Base-by-base conservation (phyloP, 2,329 filamentous ascomycete genomes). In the Malbranchea cinnamomea region DNA sequence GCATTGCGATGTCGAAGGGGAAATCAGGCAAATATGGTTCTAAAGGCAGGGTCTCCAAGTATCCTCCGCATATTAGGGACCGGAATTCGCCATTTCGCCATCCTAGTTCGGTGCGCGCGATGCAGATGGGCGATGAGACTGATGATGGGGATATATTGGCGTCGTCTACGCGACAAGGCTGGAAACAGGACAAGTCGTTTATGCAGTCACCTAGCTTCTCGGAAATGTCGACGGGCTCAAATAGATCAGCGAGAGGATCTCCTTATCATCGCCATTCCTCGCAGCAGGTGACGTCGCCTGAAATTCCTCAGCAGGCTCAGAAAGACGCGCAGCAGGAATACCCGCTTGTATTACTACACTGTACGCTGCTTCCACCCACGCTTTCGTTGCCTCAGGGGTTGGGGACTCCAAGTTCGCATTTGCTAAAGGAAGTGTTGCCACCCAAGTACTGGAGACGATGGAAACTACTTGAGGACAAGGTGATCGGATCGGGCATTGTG, bases 281-380 rank as follows among this genome's bases (percentile, higher is more conserved):
- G 1, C 46, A 42, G 18, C 15, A 28, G 17, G 30, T 28, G 22
- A 31, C 37, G 14, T 26, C 33, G n/a, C 29, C 20, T 8, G 15
- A 24, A 22, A 19, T 34, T 6, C 24, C 25, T n/a, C 11, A 23
- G 8, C 14, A 26, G 14, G 26, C 27, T 16, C 22, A 35, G 11
- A 13, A 26, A 8, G 11, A 10, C 19, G 17, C 10, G 2, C 53
- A 52, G 36, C 57, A 55, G 30, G 63, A 68, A 36, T 62, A 62
- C 34, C 71, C 71, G 0, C 56, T 76, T 3, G 67, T 76, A 2
- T 48, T 76, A 29, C 51, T 76, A 3, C 71, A 76, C 43, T 65
- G 71, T 30, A 74, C 64, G 4, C 47, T 75, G 1, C 53, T 75
- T 9, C 66, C 68, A 0, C 59, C 65, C 8, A 60, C 61, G 10